Conservation (phyloP, 2,329 filamentous ascomycete species). For the Juglanconis juglandina region DNA sequence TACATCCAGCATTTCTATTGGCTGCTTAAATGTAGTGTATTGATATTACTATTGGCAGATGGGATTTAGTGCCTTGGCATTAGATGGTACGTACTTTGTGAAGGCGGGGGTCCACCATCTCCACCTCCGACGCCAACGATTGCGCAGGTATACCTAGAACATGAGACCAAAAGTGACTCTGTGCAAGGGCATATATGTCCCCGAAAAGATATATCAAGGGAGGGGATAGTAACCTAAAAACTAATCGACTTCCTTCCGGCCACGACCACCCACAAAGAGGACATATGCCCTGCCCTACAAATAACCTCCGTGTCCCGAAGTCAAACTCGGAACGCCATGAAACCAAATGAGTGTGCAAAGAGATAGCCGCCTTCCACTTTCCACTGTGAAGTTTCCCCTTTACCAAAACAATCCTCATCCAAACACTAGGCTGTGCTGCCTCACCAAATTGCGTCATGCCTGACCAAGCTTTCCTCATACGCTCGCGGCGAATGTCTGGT, state of each 20-base stretch:
- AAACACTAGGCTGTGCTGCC: no score
- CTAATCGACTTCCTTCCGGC: no score
- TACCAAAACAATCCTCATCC: not conserved
- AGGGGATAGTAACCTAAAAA: no score
- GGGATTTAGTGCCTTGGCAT: no score
- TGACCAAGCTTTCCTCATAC: not conserved
- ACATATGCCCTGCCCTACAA: no score
- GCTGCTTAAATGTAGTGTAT: no score
- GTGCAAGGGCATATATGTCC: not conserved
- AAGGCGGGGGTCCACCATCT: not conserved
- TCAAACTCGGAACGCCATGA: no score
- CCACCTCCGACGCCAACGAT: not conserved
- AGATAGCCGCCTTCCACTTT: not conserved
- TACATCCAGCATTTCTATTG: no score
- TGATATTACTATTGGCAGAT: no score
- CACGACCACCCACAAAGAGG: not conserved
- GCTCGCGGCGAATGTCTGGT: slow-evolving; percentile 6
- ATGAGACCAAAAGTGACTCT: not conserved
- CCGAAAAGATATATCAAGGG: no score
- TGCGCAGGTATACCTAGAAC: not conserved
- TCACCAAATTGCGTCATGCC: slow-evolving; percentile 16
- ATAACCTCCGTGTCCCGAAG: no score
- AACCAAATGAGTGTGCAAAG: not conserved
- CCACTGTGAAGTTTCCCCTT: not conserved
- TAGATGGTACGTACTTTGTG: no score